Base-by-base conservation (phyloP, 75 land plant genomes). In the Ceratopteris richardii region DNA sequence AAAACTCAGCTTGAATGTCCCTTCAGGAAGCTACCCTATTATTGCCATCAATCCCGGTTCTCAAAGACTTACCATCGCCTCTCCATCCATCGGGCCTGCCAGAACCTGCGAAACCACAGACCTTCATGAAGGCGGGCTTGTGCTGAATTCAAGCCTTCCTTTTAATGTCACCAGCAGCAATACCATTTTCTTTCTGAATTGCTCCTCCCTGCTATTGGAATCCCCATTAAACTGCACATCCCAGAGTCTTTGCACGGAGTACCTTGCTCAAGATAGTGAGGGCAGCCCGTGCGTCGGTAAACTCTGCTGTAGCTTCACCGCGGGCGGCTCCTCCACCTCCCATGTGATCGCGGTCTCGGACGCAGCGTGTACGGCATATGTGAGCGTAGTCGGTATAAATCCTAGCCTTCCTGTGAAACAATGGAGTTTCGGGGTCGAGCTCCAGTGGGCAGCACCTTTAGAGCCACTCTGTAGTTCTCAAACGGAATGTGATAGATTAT, bases 101-200 rank as follows among this genome's bases (percentile, higher is more conserved):
- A 33, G 9, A 3, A 19, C 72, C 31, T 82, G 85, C 76, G 42
- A 53, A 23, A 67, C 81, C 7, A 0, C 63, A 18, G 84, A 81
- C 27, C 22, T 21, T 17, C 11, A 66, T 44, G n/a, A 23, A 28
- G 2, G 4, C 29, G 51, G 61, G 19, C 37, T 33, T 33, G 37
- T 33, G 7, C 9, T 33, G 37, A 76, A 78, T 16, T 1, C 78
- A 31, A 56, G 41, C 47, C 80, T 84, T 63, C 37, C 37, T 33
- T 83, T 83, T 71, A 80, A 76, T 57, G 44, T 83, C 71, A 73
- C 87, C 57, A 54, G 62, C 61, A 56, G 51, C 47, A 83, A 83
- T 69, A 83, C 87, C 29, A 57, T 83, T 51, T 29, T 83, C 43
- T 58, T 58, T 51, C 54, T 83, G 66, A 80, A 80, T 61, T 79